phyloP scores from a whole-genome alignment of 805 yeast genomes.

The Candida maris region DNA sequence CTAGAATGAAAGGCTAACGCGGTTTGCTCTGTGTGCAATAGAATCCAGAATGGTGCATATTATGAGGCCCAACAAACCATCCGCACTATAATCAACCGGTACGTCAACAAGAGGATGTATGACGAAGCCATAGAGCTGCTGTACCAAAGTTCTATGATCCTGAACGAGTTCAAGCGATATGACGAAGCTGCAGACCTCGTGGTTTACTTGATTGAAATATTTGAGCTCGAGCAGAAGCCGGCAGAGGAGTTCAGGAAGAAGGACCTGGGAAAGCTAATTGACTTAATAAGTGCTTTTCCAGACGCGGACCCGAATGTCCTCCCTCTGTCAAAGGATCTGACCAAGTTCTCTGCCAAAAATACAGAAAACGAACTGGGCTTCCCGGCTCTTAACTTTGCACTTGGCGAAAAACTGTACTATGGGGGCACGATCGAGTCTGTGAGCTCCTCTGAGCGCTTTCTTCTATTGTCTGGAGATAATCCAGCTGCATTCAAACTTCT shows the following conservation, averaged over 20 bases:
- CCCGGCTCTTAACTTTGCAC: conserved; percentile 64
- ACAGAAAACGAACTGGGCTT: conserved; percentile 64
- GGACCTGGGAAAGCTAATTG: conserved; percentile 36
- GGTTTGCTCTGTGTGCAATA: conserved; percentile 26
- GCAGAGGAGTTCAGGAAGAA: conserved; percentile 20
- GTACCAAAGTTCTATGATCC: conserved; percentile 63
- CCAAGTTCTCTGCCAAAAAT: conserved; percentile 59
- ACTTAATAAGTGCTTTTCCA: conserved; percentile 40
- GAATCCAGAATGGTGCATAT: conserved; percentile 69
- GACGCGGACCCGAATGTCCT: conserved; percentile 58
- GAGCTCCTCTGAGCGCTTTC: conserved; percentile 25
- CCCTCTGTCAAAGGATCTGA: conserved; percentile 62
- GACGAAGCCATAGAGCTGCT: conserved; percentile 71
- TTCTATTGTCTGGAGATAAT: conserved; percentile 24
- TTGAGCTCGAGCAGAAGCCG: conserved; percentile 44
- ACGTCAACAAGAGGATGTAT: conserved; percentile 64
- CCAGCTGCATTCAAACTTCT: conserved; percentile 23
- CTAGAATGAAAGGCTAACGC: neutral
- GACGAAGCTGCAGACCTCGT: conserved; percentile 82
- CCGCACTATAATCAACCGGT: conserved; percentile 83
- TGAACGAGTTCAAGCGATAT: conserved; percentile 65
- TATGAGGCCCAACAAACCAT: conserved; percentile 97
- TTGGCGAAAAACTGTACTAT: conserved; percentile 61
- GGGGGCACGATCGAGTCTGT: conserved; percentile 26
- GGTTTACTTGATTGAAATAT: conserved; percentile 67